phyloP scores from a whole-genome alignment of 1,284 basidiomycete species.

The Somion occarium region DNA sequence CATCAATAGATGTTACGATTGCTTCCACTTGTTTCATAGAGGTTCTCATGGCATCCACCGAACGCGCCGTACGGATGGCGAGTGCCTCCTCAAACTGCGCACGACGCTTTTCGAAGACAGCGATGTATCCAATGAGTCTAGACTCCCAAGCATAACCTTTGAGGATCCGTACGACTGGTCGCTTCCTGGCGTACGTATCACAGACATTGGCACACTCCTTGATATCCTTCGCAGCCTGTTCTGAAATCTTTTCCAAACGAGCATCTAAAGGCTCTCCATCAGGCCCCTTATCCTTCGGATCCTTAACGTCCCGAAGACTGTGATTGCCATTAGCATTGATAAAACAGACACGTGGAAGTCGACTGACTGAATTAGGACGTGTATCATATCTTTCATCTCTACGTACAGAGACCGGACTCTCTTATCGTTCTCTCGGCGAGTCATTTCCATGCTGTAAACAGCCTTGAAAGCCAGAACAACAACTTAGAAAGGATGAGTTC shows the following conservation, averaged over 20 bases:
- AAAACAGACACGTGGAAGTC: background rate
- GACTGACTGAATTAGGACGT: conserved; percentile 33
- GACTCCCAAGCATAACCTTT: conserved; percentile 33
- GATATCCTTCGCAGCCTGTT: conserved; percentile 25
- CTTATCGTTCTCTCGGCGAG: conserved; percentile 37
- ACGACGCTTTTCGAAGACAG: conserved; percentile 29
- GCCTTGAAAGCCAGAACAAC: conserved; percentile 40
- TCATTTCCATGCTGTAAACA: conserved; percentile 35
- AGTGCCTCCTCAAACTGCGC: conserved; percentile 29
- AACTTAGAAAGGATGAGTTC: conserved; percentile 24
- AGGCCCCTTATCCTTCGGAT: conserved; percentile 2
- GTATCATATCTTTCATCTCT: conserved; percentile 43
- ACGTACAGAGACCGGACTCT: conserved; percentile 36
- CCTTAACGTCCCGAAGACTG: conserved; percentile 17
- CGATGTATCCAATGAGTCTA: conserved; percentile 29
- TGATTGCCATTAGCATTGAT: background rate
- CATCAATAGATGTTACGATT: conserved; percentile 21
- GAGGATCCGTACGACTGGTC: conserved; percentile 31
- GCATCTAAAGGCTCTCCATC: background rate
- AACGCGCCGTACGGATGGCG: conserved; percentile 29
- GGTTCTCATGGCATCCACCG: conserved; percentile 29
- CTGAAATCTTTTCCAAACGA: conserved; percentile 17
- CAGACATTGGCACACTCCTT: conserved; percentile 27
- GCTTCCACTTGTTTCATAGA: no score
- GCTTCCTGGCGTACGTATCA: conserved; percentile 28